phyloP scores from a whole-genome alignment of 441 rosid species.

The Pelargonium cotyledonis region DNA sequence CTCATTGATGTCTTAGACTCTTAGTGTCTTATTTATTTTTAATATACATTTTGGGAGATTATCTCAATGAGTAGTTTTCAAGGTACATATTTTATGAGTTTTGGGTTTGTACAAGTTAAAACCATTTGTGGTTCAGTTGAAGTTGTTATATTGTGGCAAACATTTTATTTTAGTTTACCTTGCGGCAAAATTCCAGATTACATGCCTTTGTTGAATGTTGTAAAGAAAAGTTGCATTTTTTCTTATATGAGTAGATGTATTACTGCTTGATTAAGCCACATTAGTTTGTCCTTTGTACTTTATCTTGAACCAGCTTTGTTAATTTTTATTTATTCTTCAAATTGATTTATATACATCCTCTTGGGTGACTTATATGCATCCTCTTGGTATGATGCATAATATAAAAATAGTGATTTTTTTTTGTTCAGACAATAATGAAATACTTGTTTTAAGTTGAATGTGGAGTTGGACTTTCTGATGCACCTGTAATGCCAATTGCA shows the following conservation, averaged over 20 bases:
- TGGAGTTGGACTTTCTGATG: background rate
- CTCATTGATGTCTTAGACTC: background rate
- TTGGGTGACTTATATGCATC: background rate
- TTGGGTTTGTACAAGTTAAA: background rate
- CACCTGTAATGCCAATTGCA: background rate
- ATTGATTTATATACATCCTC: background rate
- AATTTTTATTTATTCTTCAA: background rate
- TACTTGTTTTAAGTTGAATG: background rate
- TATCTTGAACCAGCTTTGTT: background rate
- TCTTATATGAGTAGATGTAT: background rate
- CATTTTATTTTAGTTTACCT: background rate
- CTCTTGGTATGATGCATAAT: background rate
- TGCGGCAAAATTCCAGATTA: background rate
- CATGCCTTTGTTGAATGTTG: background rate
- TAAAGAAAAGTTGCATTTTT: background rate
- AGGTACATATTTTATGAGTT: too few species aligned
- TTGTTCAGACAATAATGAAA: background rate
- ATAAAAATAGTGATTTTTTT: background rate
- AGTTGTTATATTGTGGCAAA: background rate
- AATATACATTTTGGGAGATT: background rate
- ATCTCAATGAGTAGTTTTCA: background rate
- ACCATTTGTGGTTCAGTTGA: background rate
- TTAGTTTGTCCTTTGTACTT: background rate
- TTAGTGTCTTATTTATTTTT: background rate
- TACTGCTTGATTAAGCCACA: background rate